Percentiles rank a stretch among this genome's conserved stretches.
These are phyloP conservation scores for Plasmodiophora brassicae DNA, from an alignment of 208 protist species.

Conservation along the genomic window DNA sequence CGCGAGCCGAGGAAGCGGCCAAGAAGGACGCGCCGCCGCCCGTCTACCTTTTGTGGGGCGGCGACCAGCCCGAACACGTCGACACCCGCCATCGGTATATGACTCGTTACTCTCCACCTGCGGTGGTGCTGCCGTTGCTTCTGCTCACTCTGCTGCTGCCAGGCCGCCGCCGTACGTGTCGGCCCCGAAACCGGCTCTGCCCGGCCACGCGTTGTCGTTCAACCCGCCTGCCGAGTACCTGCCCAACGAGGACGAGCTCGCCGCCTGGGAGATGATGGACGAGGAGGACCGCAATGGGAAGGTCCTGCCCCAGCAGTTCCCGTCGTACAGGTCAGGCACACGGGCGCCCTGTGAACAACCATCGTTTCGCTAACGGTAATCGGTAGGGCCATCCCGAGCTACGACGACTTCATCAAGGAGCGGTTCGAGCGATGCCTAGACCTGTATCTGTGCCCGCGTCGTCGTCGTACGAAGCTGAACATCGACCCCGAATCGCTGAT, in stretches of 20 bases:
- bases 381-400: conserved; percentile 58
- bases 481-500: conserved; percentile 89
- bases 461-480: conserved; percentile 55
- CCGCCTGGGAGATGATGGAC: conserved; percentile 76
- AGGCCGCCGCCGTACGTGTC: conserved; percentile 43
- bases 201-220: conserved; percentile 90
- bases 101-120: too few species aligned
- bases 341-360: background rate
- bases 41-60: conserved; percentile 53
- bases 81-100: background rate
- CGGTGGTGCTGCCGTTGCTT: too few species aligned
- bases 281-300: conserved; percentile 72
- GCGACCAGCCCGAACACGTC: background rate
- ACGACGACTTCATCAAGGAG: conserved; percentile 89
- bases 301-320: conserved; percentile 77
- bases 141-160: too few species aligned
- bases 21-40: conserved; percentile 28
- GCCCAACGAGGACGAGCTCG: conserved; percentile 43
- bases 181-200: conserved; percentile 58
- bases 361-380: background rate
- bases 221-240: conserved; percentile 79
- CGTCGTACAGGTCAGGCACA: conserved; percentile 29
- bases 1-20: conserved; percentile 7
- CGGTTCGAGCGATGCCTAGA: conserved; percentile 98
- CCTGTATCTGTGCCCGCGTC: conserved; percentile 91